A percentile compares a stretch with the other conserved stretches of the same genome.
phyloP scores from a whole-genome alignment of 2,329 filamentous ascomycete genomes.

The Alternaria ethzedia region DNA sequence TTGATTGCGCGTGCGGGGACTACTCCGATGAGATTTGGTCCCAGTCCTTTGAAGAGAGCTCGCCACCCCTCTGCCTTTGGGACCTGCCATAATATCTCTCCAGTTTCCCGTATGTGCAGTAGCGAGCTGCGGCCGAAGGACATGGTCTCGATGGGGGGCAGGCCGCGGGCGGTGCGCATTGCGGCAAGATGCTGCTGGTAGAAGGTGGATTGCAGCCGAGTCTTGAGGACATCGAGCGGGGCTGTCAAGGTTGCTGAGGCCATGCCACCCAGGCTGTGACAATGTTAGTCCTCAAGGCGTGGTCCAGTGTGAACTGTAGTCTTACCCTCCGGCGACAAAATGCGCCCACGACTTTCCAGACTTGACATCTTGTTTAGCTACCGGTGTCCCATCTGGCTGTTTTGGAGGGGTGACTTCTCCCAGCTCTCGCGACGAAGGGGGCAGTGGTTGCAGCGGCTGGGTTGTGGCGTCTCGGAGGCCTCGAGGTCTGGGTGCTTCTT shows the following conservation, averaged over 20 bases:
- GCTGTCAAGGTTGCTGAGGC: slow-evolving; percentile 91
- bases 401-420: slow-evolving; percentile 62
- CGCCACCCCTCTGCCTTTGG: slow-evolving; percentile 82
- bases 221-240: slow-evolving; percentile 92
- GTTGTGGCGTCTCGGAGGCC: slow-evolving; percentile 33
- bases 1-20: slow-evolving; percentile 90
- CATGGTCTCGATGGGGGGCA: slow-evolving; percentile 62
- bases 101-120: slow-evolving; percentile 82
- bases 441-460: slow-evolving; percentile 35
- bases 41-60: slow-evolving; percentile 90
- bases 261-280: slow-evolving; percentile 81
- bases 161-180: slow-evolving; percentile 65
- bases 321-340: slow-evolving; percentile 86
- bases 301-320: slow-evolving; percentile 29
- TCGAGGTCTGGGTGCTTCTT: slow-evolving; percentile 40
- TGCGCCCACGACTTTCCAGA: slow-evolving; percentile 84
- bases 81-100: slow-evolving; percentile 83
- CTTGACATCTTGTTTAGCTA: slow-evolving; percentile 51
- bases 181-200: slow-evolving; percentile 84
- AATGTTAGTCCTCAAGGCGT: slow-evolving; percentile 18
- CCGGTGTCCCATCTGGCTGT: slow-evolving; percentile 46
- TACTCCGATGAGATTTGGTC: slow-evolving; percentile 87
- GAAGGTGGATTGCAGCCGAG: slow-evolving; percentile 90
- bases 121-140: slow-evolving; percentile 69
- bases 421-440: slow-evolving; percentile 65